phyloP scores from a whole-genome alignment of 2,329 filamentous ascomycete species.

The Arthrobotrys musiformis region DNA sequence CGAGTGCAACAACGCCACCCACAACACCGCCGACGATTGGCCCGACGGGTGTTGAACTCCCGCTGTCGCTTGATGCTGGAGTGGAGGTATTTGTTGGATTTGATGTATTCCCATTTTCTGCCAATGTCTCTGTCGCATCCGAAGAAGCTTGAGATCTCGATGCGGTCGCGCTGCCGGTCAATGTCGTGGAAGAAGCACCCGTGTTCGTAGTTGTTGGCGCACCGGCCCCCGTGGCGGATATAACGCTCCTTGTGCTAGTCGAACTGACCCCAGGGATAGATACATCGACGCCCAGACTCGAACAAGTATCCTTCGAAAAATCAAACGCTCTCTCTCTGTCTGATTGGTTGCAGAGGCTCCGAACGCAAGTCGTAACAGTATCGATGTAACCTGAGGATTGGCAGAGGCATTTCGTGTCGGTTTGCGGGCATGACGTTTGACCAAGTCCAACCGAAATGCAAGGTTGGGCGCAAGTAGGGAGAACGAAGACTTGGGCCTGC shows the following conservation, averaged over 20 bases:
- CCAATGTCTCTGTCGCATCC: background rate
- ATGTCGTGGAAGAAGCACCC: background rate
- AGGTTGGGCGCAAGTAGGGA: slow-evolving; percentile 64
- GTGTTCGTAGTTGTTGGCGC: background rate
- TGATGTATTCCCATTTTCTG: background rate
- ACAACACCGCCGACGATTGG: slow-evolving; percentile 29
- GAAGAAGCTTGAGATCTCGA: background rate
- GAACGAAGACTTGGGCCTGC: slow-evolving; percentile 32
- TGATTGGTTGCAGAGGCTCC: slow-evolving; percentile 9
- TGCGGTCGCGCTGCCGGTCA: background rate
- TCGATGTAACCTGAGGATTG: slow-evolving; percentile 60
- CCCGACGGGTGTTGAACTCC: background rate
- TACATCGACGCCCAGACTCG: slow-evolving; percentile 3
- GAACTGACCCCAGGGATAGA: slow-evolving; percentile 22
- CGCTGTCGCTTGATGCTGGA: background rate
- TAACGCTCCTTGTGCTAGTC: background rate
- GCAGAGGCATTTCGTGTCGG: slow-evolving; percentile 60
- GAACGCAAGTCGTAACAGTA: slow-evolving; percentile 1
- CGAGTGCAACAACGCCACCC: slow-evolving; percentile 6
- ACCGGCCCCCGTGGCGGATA: background rate
- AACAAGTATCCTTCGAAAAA: background rate
- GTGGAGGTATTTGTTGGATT: background rate
- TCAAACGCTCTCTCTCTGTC: slow-evolving; percentile 1
- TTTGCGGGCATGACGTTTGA: slow-evolving; percentile 63
- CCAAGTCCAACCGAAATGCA: slow-evolving; percentile 65